Percentiles rank a stretch among this genome's conserved stretches.
Evolutionary conservation across 2,329 filamentous ascomycete genomes (phyloP).

Genomic region (Ustulina deusta): DNA sequence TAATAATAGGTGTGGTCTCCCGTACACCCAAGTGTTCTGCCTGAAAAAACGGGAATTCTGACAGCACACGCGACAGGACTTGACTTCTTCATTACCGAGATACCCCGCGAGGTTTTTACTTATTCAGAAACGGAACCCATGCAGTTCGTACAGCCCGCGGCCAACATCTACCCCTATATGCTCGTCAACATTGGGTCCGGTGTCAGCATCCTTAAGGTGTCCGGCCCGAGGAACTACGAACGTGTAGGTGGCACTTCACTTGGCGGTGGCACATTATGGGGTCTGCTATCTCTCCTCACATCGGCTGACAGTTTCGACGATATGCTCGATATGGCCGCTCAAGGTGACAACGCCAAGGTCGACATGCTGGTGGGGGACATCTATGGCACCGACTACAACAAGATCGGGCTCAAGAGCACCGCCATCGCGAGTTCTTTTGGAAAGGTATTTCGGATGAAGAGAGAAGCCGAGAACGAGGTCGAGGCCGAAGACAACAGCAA

Average conservation of each 20-base stretch:
- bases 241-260: conserved; percentile 95
- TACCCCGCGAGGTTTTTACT: conserved; percentile 95
- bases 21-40: not conserved
- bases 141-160: conserved; percentile 84
- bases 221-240: conserved; percentile 84
- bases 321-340: conserved; percentile 92
- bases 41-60: conserved; percentile 26
- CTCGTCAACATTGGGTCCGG: conserved; percentile 98
- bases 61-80: conserved; percentile 68
- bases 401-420: conserved; percentile 94
- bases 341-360: conserved; percentile 90
- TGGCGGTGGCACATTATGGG: conserved; percentile 98
- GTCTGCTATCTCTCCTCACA: conserved; percentile 88
- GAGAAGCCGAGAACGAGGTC: conserved; percentile 80
- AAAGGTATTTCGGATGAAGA: conserved; percentile 94
- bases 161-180: conserved; percentile 92
- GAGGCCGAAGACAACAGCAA: conserved; percentile 79
- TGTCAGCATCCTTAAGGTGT: conserved; percentile 97
- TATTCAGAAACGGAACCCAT: conserved; percentile 93
- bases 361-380: conserved; percentile 99
- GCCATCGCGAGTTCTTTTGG: conserved; percentile 97
- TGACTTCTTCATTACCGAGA: conserved; percentile 99
- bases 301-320: conserved; percentile 97
- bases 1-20: conserved; percentile 81
- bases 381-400: conserved; percentile 94